Evolutionary conservation across 306 rosid genomes (phyloP), one percentile per base, ranked within the genome.

Genomic region (Begonia masoniana): DNA sequence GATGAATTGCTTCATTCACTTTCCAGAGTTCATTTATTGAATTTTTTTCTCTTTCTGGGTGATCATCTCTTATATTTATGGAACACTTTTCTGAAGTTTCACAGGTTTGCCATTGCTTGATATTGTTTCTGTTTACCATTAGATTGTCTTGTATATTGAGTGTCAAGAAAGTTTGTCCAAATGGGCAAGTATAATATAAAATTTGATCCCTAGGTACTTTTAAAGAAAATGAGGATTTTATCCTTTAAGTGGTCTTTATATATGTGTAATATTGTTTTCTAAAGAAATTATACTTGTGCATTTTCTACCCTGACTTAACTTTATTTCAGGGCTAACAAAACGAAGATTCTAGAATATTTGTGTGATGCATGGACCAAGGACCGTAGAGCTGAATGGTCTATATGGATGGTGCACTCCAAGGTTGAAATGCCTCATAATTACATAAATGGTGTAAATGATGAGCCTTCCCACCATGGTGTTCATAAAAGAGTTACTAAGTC

Each of bases 371-470:
- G 95, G 95, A 68, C 80, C 45, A 81, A 58, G 78, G 89, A 89
- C 57, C 77, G 97, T 56, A 78, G 76, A 75, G 75, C 87, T 50
- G 97, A 89, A 47, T 89, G 95, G 95, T 85, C 97, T 53, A 89
- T 85, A 74, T 89, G 97, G 97, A 85, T 85, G 95, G 78, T 89
- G 39, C 72, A 85, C 69, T 78, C 97, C 39, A 85, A 78, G 72
- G 91, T 76, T 64, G 97, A 89, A 74, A 85, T 89, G 97, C 97
- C 97, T 56, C 91, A 85, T 71, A 83, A 85, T 60, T 76, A 74
- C 62, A 66, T 82, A 62, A 85, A 68, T 64, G 69, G 77, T 63
- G 73, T 71, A 51, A 58, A 31, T 56, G 87, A 78, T 24, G 83
- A 76, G 35, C 65, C 87, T 69, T 63, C 91, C 42, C 60, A 42